These are phyloP conservation scores for Datisca glomerata DNA, from an alignment of 306 rosid species.

Conservation along the genomic window DNA sequence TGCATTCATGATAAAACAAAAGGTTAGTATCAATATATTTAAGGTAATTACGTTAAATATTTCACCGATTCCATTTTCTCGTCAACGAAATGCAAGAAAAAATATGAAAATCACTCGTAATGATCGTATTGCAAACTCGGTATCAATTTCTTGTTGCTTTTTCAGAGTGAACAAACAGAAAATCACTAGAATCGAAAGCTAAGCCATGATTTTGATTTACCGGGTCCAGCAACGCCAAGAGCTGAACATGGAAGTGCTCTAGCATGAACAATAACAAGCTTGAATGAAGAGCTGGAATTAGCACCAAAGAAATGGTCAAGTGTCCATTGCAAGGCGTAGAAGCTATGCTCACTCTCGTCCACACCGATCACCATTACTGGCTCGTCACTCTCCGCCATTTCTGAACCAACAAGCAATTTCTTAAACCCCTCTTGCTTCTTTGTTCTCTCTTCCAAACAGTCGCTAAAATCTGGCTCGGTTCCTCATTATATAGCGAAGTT, in stretches of 20 bases:
- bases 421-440: background rate
- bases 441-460: no score
- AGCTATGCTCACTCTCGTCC: slow-evolving; percentile 27
- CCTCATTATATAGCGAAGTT: no score
- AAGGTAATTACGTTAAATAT: background rate
- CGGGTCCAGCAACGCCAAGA: slow-evolving; percentile 12
- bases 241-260: slow-evolving; percentile 12
- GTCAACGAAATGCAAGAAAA: background rate
- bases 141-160: background rate
- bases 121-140: background rate
- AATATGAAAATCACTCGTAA: no score
- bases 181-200: background rate
- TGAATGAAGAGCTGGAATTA: slow-evolving; percentile 2
- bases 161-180: background rate
- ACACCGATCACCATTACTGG: slow-evolving; percentile 22
- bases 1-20: slow-evolving; percentile 2
- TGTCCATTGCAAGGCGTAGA: slow-evolving; percentile 29
- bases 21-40: background rate
- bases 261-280: slow-evolving; percentile 23
- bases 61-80: background rate
- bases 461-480: no score
- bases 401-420: background rate
- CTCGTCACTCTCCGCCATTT: slow-evolving; percentile 18
- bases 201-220: slow-evolving; percentile 3
- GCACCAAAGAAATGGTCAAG: slow-evolving; percentile 19